Evolutionary conservation across 768 basidiomycete genomes (phyloP).

Genomic region (Agrocybe pediades): DNA sequence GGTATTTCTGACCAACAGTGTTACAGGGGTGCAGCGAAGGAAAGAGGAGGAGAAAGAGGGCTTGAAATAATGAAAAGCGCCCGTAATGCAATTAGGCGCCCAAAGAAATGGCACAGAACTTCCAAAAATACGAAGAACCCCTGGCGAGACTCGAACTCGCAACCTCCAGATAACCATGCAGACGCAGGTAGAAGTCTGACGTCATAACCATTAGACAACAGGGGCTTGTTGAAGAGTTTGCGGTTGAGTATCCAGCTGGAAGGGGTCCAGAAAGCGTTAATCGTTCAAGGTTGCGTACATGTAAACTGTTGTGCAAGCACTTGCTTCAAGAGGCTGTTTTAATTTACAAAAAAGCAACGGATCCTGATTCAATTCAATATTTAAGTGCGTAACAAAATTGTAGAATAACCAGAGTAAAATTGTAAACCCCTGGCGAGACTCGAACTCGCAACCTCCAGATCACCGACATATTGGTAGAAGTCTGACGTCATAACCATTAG

Average conservation of each 20-base stretch:
- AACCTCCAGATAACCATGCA: constrained; percentile 91
- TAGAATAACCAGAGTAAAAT: constrained; percentile 6
- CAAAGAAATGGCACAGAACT: not conserved
- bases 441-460: constrained; percentile 90
- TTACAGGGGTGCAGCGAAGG: not conserved
- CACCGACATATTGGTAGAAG: constrained; percentile 50
- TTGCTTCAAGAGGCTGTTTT: too few species aligned
- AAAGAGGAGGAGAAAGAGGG: not conserved
- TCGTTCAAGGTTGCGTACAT: too few species aligned
- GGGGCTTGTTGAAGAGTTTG: constrained; percentile 41
- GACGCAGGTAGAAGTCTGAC: constrained; percentile 75
- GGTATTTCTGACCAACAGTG: not conserved
- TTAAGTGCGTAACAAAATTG: too few species aligned
- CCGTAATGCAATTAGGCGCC: too few species aligned
- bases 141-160: too few species aligned
- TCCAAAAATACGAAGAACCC: constrained; percentile 49
- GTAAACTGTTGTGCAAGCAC: too few species aligned
- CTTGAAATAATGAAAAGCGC: too few species aligned
- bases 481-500: constrained; percentile 93
- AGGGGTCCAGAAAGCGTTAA: too few species aligned
- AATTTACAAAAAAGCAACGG: too few species aligned
- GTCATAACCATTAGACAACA: constrained; percentile 91
- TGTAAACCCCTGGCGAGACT: constrained; percentile 76
- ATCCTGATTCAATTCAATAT: too few species aligned
- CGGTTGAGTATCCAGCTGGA: not conserved